Conservation (phyloP, 176 grass and related monocot genomes). For the barley (Hordeum vulgare) region DNA sequence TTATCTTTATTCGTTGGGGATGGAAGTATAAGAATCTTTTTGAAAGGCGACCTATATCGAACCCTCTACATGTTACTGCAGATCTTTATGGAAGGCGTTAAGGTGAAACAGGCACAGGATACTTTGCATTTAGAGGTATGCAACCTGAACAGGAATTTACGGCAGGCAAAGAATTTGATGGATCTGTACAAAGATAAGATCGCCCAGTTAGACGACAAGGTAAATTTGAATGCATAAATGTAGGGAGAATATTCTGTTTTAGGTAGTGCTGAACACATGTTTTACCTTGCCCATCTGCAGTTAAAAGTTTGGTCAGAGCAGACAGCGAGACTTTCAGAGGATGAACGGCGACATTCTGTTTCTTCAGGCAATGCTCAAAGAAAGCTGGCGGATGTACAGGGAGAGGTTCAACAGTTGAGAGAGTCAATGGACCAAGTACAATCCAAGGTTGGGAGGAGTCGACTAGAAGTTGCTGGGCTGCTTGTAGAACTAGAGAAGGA, state of each 20-base stretch:
- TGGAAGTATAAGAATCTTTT: not conserved
- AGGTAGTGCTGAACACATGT: not conserved
- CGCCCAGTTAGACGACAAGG: constrained; percentile 58
- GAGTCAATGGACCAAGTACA: constrained; percentile 42
- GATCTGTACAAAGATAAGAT: constrained; percentile 65
- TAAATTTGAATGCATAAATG: constrained; percentile 20
- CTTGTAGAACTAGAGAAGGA: constrained; percentile 79
- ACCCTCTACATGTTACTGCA: constrained; percentile 19
- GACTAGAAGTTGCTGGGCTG: constrained; percentile 46
- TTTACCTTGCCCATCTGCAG: constrained; percentile 31
- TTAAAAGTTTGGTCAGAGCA: constrained; percentile 68
- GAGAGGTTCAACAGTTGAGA: constrained; percentile 44
- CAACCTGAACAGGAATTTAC: constrained; percentile 54
- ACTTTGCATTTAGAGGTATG: constrained; percentile 41
- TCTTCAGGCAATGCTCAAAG: constrained; percentile 44
- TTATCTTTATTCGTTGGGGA: not conserved
- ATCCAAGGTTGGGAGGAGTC: constrained; percentile 49
- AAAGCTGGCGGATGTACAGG: constrained; percentile 47
- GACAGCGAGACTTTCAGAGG: constrained; percentile 48
- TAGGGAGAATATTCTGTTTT: not conserved
- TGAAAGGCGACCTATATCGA: not conserved
- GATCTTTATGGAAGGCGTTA: constrained; percentile 78
- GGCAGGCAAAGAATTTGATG: constrained; percentile 45
- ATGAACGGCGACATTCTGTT: constrained; percentile 42
- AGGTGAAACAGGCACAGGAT: constrained; percentile 53